Evolutionary conservation across 2,329 filamentous ascomycete genomes (phyloP), one percentile per base, ranked within the genome.

Genomic region (Stemphylium vesicarium): DNA sequence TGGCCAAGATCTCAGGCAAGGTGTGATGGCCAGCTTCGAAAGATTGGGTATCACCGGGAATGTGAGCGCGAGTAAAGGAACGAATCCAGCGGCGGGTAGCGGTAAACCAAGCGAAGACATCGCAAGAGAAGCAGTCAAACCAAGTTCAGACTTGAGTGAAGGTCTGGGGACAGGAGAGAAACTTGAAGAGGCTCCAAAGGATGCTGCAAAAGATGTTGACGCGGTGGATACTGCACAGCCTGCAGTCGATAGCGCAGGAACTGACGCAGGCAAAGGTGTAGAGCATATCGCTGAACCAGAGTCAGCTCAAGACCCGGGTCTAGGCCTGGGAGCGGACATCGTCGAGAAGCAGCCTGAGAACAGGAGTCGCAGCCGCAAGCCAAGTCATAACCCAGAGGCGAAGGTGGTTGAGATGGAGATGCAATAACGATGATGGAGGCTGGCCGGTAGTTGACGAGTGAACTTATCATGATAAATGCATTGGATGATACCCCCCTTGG

Each of bases 381-480:
- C 48, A 24, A 71, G 68, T 32, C 60, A 61, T 16, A 59, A 52
- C 22, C 62, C 55, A 18, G 65, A 60, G 26, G 57, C 53, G 5
- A 62, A 68, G 32, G 66, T 70, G 46, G 56, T 74, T 50, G 73
- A 74, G 50, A 68, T 74, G 10, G 74, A 75, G 60, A 72, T 74
- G 71, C 70, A 75, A 50, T 75, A 50, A 56, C 18, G 12, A 31
- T 2, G 1, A 51, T 10, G n/a, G 41, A 29, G 26, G 8, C 1
- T 16, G 47, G 39, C 4, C 9, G 26, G 16, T 41, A n/a, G n/a
- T 16, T 20, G 37, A 44, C 12, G 37, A 36, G 44, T 26, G 40
- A 18, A 20, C 29, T 35, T 31, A 26, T 51, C 11, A 51, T 36
- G 37, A 46, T 20, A 32, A 46, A 55, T 42, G 41, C 15, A 51